A percentile compares a stretch with the other conserved stretches of the same genome.
Evolutionary conservation across 768 basidiomycete genomes (phyloP).

Genomic region (Erythrobasidium yunnanense): DNA sequence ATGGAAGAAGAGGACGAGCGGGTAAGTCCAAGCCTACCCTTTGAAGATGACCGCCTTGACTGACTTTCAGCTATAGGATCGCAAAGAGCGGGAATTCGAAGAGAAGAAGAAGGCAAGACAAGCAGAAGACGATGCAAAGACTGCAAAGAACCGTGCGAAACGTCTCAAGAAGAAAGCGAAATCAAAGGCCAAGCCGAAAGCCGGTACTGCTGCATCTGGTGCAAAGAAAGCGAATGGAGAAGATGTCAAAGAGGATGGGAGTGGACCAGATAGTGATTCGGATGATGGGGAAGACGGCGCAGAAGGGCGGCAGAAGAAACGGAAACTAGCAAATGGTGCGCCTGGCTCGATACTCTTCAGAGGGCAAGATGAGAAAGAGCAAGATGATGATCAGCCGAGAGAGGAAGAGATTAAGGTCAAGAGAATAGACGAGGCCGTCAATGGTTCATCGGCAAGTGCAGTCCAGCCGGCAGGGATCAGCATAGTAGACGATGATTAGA

Average conservation of each 20-base stretch:
- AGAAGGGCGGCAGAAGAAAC: slow-evolving; percentile 23
- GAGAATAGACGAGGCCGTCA: slow-evolving; percentile 16
- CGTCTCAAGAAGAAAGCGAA: slow-evolving; percentile 82
- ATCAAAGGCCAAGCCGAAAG: slow-evolving; percentile 44
- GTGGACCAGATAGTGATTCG: background rate
- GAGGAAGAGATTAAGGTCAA: slow-evolving; percentile 23
- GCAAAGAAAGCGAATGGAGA: background rate
- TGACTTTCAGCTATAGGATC: slow-evolving; percentile 50
- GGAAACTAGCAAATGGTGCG: slow-evolving; percentile 13
- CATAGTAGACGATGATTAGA: slow-evolving; percentile 35
- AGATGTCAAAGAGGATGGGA: background rate
- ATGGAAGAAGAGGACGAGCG: slow-evolving; percentile 72
- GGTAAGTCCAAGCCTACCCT: slow-evolving; percentile 53
- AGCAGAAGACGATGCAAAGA: slow-evolving; percentile 67
- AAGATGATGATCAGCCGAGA: slow-evolving; percentile 26
- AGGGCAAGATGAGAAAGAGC: slow-evolving; percentile 18
- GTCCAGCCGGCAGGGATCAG: slow-evolving; percentile 20
- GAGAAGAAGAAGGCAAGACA: slow-evolving; percentile 60
- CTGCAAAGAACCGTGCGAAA: slow-evolving; percentile 87
- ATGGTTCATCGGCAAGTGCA: background rate
- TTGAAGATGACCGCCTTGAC: too few relatives aligned
- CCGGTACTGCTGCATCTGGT: background rate
- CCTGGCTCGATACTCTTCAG: slow-evolving; percentile 16
- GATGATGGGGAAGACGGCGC: slow-evolving; percentile 9
- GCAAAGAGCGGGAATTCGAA: slow-evolving; percentile 61